phyloP scores from a whole-genome alignment of 495 filamentous ascomycete genomes.

The Neurospora sp. region DNA sequence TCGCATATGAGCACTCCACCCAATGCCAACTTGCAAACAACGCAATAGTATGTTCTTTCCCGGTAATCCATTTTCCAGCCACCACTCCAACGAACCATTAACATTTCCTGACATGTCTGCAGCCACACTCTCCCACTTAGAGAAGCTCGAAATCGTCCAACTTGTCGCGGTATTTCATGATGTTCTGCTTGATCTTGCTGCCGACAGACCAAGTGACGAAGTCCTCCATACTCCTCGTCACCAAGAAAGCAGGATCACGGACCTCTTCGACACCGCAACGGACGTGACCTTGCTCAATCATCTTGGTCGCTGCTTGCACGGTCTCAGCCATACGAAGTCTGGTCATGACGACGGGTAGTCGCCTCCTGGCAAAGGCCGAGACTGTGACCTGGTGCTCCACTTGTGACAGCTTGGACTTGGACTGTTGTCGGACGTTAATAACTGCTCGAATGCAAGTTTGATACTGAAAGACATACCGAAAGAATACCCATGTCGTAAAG shows the following conservation, averaged over 20 bases:
- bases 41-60: not conserved
- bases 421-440: slow-evolving; percentile 23
- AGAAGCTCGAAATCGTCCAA: slow-evolving; percentile 94
- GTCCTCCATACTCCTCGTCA: slow-evolving; percentile 82
- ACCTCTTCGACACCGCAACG: slow-evolving; percentile 86
- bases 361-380: slow-evolving; percentile 65
- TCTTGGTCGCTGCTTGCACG: slow-evolving; percentile 68
- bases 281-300: slow-evolving; percentile 94
- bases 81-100: not conserved
- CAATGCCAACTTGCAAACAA: not conserved
- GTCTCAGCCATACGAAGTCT: slow-evolving; percentile 80
- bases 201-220: slow-evolving; percentile 95
- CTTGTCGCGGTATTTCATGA: slow-evolving; percentile 88
- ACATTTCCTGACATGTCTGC: not conserved
- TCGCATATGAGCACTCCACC: not conserved
- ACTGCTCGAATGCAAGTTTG: not conserved
- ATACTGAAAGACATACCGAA: slow-evolving; percentile 10
- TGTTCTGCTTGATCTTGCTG: slow-evolving; percentile 92
- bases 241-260: slow-evolving; percentile 71
- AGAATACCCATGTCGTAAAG: slow-evolving; percentile 85
- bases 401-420: slow-evolving; percentile 62
- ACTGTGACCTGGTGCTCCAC: slow-evolving; percentile 86
- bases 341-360: slow-evolving; percentile 73
- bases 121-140: slow-evolving; percentile 21
- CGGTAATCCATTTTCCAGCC: not conserved